Conservation (phyloP, 2,329 filamentous ascomycete genomes). For the Alternaria gansuensis region DNA sequence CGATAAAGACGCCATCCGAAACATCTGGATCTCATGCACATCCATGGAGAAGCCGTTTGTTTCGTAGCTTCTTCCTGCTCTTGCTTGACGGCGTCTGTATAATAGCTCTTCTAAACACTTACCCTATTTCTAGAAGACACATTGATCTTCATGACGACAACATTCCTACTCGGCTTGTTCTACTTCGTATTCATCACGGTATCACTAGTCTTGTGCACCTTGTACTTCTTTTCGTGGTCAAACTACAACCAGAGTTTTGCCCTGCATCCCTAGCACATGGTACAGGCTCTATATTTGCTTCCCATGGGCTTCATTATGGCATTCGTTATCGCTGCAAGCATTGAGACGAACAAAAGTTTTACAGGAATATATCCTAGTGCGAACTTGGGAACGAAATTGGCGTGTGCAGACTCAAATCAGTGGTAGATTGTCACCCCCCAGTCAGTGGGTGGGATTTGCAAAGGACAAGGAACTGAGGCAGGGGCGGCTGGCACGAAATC, state of each 20-base stretch:
- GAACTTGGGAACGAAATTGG: too few species aligned
- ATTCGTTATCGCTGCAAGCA: slow-evolving; percentile 18
- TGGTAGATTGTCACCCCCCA: neutral
- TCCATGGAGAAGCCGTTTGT: neutral
- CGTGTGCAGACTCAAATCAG: neutral
- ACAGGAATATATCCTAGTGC: neutral
- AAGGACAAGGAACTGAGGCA: neutral
- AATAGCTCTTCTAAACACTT: neutral
- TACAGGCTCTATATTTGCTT: slow-evolving; percentile 27
- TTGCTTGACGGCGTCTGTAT: neutral
- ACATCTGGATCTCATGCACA: neutral
- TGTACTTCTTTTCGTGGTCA: slow-evolving; percentile 19
- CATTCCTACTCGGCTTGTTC: neutral
- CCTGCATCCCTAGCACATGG: slow-evolving; percentile 22
- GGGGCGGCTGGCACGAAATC: neutral
- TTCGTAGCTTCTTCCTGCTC: neutral
- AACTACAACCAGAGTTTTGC: slow-evolving; percentile 24
- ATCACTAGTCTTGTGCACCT: neutral
- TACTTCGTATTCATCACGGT: neutral
- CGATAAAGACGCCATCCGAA: neutral
- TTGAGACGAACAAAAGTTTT: slow-evolving; percentile 15
- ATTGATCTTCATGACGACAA: neutral
- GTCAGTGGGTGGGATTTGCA: neutral
- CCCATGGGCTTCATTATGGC: slow-evolving; percentile 11
- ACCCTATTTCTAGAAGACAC: neutral